Percentiles rank a stretch among this genome's conserved stretches.
These are phyloP conservation scores for Davidsoniella virescens DNA, from an alignment of 2,329 filamentous ascomycete species.

Conservation along the genomic window DNA sequence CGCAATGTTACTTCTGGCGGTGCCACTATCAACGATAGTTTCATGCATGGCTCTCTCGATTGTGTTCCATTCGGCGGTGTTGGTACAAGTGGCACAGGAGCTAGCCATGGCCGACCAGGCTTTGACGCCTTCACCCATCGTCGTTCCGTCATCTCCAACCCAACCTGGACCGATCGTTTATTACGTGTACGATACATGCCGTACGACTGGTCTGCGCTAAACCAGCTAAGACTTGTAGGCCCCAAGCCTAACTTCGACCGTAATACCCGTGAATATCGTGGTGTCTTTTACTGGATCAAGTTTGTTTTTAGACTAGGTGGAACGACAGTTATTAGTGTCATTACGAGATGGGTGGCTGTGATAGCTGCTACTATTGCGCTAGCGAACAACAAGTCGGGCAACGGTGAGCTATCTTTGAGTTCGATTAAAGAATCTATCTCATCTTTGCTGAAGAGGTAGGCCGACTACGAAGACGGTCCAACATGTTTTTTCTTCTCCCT, in stretches of 20 bases:
- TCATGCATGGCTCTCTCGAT: slow-evolving; percentile 53
- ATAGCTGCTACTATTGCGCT: slow-evolving; percentile 3
- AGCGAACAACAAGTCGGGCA: background rate
- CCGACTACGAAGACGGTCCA: no score
- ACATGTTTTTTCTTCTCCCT: no score
- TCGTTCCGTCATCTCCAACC: slow-evolving; percentile 42
- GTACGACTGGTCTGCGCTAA: slow-evolving; percentile 25
- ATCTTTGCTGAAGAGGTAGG: no score
- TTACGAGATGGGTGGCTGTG: slow-evolving; percentile 30
- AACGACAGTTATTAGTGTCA: slow-evolving; percentile 30
- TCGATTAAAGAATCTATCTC: no score
- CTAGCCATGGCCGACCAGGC: slow-evolving; percentile 61
- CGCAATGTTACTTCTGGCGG: slow-evolving; percentile 49
- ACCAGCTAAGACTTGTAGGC: slow-evolving; percentile 28
- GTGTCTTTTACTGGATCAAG: slow-evolving; percentile 37
- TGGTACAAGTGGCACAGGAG: slow-evolving; percentile 59
- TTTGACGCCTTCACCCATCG: slow-evolving; percentile 53
- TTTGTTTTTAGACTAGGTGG: slow-evolving; percentile 36
- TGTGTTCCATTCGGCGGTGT: slow-evolving; percentile 72
- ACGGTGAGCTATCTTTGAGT: no score
- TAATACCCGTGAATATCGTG: slow-evolving; percentile 34
- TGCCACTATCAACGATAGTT: slow-evolving; percentile 48
- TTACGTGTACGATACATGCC: slow-evolving; percentile 54
- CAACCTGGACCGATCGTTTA: slow-evolving; percentile 49
- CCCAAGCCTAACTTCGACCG: slow-evolving; percentile 43